Evolutionary conservation across 164 flowering plant genomes (phyloP).

Genomic region (Umbilicus rupestris): DNA sequence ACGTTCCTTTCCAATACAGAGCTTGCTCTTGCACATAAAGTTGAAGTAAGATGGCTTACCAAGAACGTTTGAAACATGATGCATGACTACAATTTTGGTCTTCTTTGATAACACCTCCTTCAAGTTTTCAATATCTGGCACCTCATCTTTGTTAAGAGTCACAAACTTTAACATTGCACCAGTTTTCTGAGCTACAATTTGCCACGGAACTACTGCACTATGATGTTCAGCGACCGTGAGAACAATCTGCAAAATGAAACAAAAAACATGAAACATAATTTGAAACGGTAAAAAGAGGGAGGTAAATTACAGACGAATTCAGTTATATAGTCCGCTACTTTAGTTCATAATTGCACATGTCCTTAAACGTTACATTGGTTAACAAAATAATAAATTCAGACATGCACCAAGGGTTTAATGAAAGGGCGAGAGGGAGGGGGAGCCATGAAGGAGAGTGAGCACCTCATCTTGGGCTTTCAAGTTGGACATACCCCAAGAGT

Average conservation of each 20-base stretch:
- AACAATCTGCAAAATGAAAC: conserved; percentile 40
- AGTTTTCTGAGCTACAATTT: conserved; percentile 73
- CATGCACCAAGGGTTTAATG: background rate
- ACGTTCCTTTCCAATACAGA: background rate
- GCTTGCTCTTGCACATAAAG: background rate
- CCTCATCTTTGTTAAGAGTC: conserved; percentile 53
- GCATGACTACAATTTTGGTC: conserved; percentile 77
- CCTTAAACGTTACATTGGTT: background rate
- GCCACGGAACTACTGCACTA: conserved; percentile 99
- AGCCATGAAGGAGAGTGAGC: background rate
- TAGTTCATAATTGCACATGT: background rate
- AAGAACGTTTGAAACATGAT: conserved; percentile 85
- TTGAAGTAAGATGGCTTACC: conserved; percentile 33
- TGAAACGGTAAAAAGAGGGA: background rate
- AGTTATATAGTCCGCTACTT: background rate
- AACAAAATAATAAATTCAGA: background rate
- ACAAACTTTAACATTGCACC: conserved; percentile 78
- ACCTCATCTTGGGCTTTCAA: conserved; percentile 76
- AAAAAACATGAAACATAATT: background rate
- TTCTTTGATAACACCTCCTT: conserved; percentile 50
- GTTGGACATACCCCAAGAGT: conserved; percentile 84
- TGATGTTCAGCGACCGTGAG: conserved; percentile 95
- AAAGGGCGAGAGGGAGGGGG: background rate
- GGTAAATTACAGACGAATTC: background rate
- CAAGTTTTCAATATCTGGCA: conserved; percentile 51